phyloP scores from a whole-genome alignment of 371 early-diverging fungal species.

The Nematocida parisii region DNA sequence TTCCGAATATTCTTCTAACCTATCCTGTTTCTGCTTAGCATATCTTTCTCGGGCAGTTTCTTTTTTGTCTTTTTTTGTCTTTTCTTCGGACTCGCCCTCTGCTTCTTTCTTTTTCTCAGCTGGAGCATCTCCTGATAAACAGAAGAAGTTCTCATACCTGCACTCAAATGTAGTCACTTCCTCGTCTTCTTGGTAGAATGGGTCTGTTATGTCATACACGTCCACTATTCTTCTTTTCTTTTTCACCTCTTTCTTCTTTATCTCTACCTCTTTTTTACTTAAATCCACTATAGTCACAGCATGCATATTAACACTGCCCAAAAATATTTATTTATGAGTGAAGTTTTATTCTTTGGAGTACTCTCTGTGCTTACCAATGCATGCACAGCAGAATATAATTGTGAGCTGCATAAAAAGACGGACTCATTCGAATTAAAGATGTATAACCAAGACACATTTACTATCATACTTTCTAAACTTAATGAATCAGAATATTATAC shows the following conservation, averaged over 20 bases:
- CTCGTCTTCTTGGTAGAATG: conserved; percentile 55
- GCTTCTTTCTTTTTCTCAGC: conserved; percentile 25
- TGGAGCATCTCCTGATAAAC: conserved; percentile 29
- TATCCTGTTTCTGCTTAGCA: conserved; percentile 18
- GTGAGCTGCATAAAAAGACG: conserved; percentile 15
- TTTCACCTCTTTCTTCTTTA: conserved; percentile 5
- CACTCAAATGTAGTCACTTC: conserved; percentile 29
- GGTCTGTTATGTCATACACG: conserved; percentile 37
- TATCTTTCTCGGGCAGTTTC: conserved; percentile 25
- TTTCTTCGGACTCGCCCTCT: not conserved
- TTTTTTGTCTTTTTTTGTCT: conserved; percentile 47
- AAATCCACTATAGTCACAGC: conserved; percentile 15
- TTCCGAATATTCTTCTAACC: conserved; percentile 7
- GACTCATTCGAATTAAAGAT: conserved; percentile 18
- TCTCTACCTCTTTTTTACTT: conserved; percentile 35
- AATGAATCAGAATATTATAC: conserved; percentile 65
- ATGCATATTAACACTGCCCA: conserved; percentile 24
- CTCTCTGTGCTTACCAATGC: not conserved
- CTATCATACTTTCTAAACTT: conserved; percentile 13
- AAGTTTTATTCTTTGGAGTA: not conserved
- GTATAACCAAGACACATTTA: conserved; percentile 39
- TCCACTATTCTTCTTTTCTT: conserved; percentile 41
- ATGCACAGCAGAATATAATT: conserved; percentile 13
- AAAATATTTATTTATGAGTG: conserved; percentile 36
- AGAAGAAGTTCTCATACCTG: conserved; percentile 41